These are phyloP conservation scores for Neckera pumila DNA, from an alignment of 225 moss, liverwort and hornwort genomes.

Conservation along the genomic window DNA sequence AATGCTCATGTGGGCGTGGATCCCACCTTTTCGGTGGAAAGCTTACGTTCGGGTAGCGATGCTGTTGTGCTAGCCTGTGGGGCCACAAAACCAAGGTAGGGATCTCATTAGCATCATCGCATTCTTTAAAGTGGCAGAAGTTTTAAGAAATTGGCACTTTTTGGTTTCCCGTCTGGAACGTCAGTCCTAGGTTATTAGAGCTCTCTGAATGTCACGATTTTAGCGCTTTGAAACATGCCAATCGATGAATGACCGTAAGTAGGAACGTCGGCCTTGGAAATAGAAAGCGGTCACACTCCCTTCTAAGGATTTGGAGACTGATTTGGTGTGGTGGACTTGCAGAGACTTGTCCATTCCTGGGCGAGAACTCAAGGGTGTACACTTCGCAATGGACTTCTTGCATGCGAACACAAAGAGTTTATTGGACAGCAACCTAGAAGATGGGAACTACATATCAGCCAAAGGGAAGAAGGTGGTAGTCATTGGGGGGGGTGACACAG, in stretches of 20 bases:
- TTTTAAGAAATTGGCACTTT: not conserved
- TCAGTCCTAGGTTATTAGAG: not conserved
- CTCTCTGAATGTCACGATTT: no score
- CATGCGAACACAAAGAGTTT: conserved; percentile 69
- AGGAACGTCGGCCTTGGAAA: not conserved
- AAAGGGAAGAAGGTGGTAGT: conserved; percentile 78
- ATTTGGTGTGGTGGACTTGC: not conserved
- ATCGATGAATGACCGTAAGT: not conserved
- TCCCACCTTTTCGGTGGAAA: conserved; percentile 47
- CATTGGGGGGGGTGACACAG: conserved; percentile 84
- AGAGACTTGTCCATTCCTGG: conserved; percentile 73
- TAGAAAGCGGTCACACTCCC: not conserved
- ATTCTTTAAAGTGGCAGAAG: not conserved
- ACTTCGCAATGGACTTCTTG: conserved; percentile 83
- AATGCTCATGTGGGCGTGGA: conserved; percentile 78
- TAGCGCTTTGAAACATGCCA: not conserved
- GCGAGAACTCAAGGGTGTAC: conserved; percentile 58
- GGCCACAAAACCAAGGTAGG: conserved; percentile 69
- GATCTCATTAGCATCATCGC: not conserved
- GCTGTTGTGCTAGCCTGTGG: conserved; percentile 75
- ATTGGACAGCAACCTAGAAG: conserved; percentile 59
- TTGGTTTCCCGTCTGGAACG: not conserved
- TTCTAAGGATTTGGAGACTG: not conserved
- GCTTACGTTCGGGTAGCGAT: conserved; percentile 37
- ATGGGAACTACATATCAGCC: conserved; percentile 68